These are phyloP conservation scores for Venturia carpophila DNA, from an alignment of 2,329 filamentous ascomycete species.

Conservation along the genomic window DNA sequence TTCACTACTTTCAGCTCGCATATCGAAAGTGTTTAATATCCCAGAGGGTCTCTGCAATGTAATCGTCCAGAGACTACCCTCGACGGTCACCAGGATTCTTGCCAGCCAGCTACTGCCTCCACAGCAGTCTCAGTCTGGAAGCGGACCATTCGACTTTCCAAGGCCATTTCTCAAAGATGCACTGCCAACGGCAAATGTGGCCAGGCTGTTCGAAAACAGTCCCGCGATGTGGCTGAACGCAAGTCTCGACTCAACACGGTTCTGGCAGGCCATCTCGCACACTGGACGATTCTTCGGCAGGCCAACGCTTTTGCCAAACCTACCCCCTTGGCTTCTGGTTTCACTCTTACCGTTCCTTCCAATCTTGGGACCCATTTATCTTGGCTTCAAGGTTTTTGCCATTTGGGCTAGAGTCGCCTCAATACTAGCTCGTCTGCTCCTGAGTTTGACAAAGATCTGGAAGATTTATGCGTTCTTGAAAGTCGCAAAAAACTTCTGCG, in stretches of 20 bases:
- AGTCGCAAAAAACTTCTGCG: background rate
- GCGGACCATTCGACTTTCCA: background rate
- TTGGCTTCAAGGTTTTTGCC: constrained; percentile 3
- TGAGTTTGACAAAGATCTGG: background rate
- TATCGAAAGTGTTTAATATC: background rate
- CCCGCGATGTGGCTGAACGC: background rate
- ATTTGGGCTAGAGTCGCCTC: background rate
- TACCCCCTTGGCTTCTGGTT: background rate
- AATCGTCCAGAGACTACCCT: background rate
- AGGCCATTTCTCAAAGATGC: background rate
- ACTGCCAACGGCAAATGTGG: background rate
- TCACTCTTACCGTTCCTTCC: background rate
- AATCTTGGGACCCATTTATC: background rate
- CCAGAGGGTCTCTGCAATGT: background rate
- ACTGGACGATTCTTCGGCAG: background rate
- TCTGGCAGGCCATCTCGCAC: background rate
- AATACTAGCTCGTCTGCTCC: background rate
- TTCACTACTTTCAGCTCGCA: background rate
- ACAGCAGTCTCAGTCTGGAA: background rate
- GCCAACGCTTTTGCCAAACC: background rate
- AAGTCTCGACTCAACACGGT: background rate
- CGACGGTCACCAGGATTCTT: background rate
- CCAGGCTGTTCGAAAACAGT: constrained; percentile 6
- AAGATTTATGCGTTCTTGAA: background rate
- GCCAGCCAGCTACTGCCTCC: background rate